Evolutionary conservation across 1,139 yeast species (phyloP).

Genomic region (Schizosaccharomyces versatilis): DNA sequence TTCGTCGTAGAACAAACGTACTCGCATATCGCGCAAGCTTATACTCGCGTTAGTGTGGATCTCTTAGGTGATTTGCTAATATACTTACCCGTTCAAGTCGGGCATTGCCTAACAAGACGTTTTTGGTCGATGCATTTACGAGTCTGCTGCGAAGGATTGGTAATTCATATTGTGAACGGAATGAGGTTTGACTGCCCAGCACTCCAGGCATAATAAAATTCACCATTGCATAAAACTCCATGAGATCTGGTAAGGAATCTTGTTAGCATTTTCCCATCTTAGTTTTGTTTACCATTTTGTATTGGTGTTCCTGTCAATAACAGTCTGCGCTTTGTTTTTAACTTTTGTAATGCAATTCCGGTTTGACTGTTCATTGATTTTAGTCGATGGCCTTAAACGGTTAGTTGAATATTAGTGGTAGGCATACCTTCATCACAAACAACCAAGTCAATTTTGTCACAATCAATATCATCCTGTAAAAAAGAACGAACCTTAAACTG

Average conservation of each 20-base stretch:
- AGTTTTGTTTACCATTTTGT: constrained; percentile 39
- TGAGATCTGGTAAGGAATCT: constrained; percentile 23
- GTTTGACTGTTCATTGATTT: constrained; percentile 89
- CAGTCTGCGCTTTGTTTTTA: constrained; percentile 70
- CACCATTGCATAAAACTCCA: constrained; percentile 59
- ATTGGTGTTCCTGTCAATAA: constrained; percentile 93
- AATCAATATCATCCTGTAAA: constrained; percentile 31
- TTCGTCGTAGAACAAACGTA: constrained; percentile 52
- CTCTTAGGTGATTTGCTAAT: neutral
- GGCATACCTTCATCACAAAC: constrained; percentile 94
- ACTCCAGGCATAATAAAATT: constrained; percentile 72
- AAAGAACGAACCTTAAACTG: neutral
- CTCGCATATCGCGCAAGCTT: constrained; percentile 38
- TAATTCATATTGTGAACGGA: constrained; percentile 41
- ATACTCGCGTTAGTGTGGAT: neutral
- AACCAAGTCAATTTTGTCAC: constrained; percentile 40
- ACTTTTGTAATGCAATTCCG: constrained; percentile 67
- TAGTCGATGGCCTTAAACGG: constrained; percentile 51
- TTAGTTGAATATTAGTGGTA: constrained; percentile 33
- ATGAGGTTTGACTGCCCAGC: constrained; percentile 39
- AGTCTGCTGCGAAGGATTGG: constrained; percentile 65
- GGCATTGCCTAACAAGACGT: constrained; percentile 35
- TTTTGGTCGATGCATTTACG: constrained; percentile 35
- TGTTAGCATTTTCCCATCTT: neutral
- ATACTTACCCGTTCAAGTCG: constrained; percentile 29